Conservation (phyloP, 208 protist genomes). For the Histomonas meleagridis region DNA sequence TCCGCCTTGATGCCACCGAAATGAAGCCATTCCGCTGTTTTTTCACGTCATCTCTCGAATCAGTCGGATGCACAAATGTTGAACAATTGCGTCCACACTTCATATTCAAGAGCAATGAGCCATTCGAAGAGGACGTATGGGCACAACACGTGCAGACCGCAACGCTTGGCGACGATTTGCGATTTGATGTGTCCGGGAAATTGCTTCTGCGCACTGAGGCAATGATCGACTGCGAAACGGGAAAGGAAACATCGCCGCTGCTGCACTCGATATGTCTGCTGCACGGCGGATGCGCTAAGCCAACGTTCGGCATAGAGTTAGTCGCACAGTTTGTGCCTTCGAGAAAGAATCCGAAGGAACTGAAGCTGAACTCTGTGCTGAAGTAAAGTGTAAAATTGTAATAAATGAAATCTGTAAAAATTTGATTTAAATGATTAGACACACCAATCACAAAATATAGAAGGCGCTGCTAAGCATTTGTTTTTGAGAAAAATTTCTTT, state of each 20-base stretch:
- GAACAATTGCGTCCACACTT: not conserved
- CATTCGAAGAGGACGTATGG: not conserved
- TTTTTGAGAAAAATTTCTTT: too few species aligned
- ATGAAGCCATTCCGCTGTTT: not conserved
- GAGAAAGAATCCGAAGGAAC: constrained; percentile 28
- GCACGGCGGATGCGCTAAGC: not conserved
- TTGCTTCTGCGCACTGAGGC: not conserved
- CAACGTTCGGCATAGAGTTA: not conserved
- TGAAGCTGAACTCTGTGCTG: not conserved
- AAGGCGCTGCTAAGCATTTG: too few species aligned
- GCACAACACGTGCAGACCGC: not conserved
- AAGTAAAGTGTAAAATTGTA: too few species aligned
- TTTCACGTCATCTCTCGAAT: not conserved
- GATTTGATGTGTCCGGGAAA: not conserved
- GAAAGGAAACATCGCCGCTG: not conserved
- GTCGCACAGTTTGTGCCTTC: not conserved
- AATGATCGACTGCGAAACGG: not conserved
- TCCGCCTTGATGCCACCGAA: not conserved
- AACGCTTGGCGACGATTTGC: not conserved
- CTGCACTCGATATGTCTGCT: not conserved
- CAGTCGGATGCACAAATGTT: not conserved
- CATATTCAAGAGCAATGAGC: not conserved
- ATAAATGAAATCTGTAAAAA: too few species aligned
- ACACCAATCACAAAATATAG: too few species aligned
- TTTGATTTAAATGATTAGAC: too few species aligned